Evolutionary conservation across 2,329 filamentous ascomycete genomes (phyloP).

Genomic region (Aplosporella prunicola): DNA sequence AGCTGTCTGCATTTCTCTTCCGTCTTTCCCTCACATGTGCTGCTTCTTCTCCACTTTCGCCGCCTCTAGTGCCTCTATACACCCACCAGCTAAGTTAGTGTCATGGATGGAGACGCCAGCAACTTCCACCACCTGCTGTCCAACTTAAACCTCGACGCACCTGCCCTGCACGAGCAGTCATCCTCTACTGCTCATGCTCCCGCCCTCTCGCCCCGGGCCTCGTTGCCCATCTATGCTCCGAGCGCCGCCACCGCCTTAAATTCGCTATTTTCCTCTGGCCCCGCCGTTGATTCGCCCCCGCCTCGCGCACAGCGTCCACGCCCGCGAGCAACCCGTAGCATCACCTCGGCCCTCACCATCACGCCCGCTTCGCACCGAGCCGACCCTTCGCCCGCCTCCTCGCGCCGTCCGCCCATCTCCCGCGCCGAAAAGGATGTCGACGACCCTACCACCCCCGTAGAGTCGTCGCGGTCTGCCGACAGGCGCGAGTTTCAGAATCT

Average conservation of each 20-base stretch:
- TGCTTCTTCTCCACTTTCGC: too few species aligned
- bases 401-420: slow-evolving; percentile 16
- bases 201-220: too few species aligned
- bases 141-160: slow-evolving; percentile 9
- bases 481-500: slow-evolving; percentile 31
- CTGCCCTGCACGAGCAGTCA: slow-evolving; percentile 1
- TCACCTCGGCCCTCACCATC: neutral
- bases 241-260: neutral
- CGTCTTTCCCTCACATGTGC: too few species aligned
- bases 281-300: slow-evolving; percentile 10
- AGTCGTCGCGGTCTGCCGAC: slow-evolving; percentile 20
- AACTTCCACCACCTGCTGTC: slow-evolving; percentile 9
- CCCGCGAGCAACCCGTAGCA: neutral
- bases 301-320: neutral
- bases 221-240: slow-evolving; percentile 1
- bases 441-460: slow-evolving; percentile 35
- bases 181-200: too few species aligned
- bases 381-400: neutral
- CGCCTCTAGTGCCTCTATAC: neutral
- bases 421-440: slow-evolving; percentile 40
- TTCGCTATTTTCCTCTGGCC: slow-evolving; percentile 5
- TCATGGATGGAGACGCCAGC: slow-evolving; percentile 7
- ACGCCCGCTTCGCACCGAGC: too few species aligned
- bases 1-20: too few species aligned
- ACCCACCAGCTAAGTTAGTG: neutral